Evolutionary conservation across 228 moss, liverwort and hornwort genomes (phyloP).

Genomic region (Sphagnum magellanicum): DNA sequence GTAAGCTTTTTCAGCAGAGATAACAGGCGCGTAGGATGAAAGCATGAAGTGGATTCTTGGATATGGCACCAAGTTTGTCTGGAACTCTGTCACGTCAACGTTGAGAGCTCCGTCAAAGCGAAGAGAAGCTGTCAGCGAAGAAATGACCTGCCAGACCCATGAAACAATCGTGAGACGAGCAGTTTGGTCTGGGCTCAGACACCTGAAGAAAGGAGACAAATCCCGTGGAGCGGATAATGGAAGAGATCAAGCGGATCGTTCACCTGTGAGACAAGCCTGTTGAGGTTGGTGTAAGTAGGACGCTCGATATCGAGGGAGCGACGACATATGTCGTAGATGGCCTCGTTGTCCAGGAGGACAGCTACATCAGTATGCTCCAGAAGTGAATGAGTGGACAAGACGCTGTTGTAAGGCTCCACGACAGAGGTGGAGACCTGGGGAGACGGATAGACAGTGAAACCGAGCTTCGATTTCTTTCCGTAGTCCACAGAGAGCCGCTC

Average conservation of each 20-base stretch:
- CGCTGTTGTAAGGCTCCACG: constrained; percentile 9
- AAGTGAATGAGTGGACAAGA: constrained; percentile 4
- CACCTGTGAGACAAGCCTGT: constrained; percentile 1
- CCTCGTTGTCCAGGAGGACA: constrained; percentile 7
- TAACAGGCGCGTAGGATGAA: constrained; percentile 12
- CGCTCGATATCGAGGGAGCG: constrained; percentile 8
- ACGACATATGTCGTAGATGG: constrained; percentile 9
- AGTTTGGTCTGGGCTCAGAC: neutral
- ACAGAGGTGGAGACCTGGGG: constrained; percentile 6
- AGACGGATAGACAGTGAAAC: constrained; percentile 2
- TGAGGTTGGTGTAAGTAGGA: constrained; percentile 7
- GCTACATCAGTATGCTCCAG: constrained; percentile 7
- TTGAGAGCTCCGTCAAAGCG: constrained; percentile 8
- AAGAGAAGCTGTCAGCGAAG: constrained; percentile 8
- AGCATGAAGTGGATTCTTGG: constrained; percentile 11
- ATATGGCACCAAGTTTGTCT: constrained; percentile 10
- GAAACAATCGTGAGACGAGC: neutral
- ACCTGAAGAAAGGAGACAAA: too few species aligned
- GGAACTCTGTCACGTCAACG: constrained; percentile 10
- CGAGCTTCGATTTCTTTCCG: constrained; percentile 10
- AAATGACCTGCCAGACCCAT: constrained; percentile 6
- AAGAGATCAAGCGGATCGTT: neutral
- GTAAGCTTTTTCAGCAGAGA: constrained; percentile 7
- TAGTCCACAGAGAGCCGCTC: constrained; percentile 8
- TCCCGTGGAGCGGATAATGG: neutral